Base-by-base conservation (phyloP, 2,329 filamentous ascomycete species). In the Clathrospora elynae region DNA sequence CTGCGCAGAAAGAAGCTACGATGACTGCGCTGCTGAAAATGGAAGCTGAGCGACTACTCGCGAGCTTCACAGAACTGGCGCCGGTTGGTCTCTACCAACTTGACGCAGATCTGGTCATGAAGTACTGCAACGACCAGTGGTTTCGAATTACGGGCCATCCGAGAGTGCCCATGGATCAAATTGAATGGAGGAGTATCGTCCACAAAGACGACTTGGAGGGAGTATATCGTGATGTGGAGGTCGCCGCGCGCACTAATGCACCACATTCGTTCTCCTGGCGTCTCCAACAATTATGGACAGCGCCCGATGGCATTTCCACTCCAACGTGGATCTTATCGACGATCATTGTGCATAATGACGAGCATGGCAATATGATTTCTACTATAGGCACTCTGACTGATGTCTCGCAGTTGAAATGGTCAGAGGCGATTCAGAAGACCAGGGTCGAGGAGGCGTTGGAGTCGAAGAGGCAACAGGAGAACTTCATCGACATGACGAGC, bases 391-490 rank as follows among this genome's bases (percentile, higher is more conserved):
- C 59, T 4, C 49, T 69, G 12, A 59, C 62, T 2, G 63, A 69
- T 25, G 66, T 69, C 13, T 65, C 61, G 23, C 56, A 62, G 5
- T 57, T 68, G 16, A 68, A 68, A 39, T 66, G 65, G 59, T 59
- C 61, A 3, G 51, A 54, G 16, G 30, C 30, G 8, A 42, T 42
- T 8, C 54, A 49, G 24, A 44, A 41, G 19, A 44, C 41, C 19
- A 45, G 35, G 11, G 44, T 47, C 11, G 32, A 41, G 35, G 44
- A 48, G 12, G 56, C 56, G 10, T 23, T 51, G 2, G 53, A 55
- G 16, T 44, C 50, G 2, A 58, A 60, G 36, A 52, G 47, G 20
- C 55, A 57, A 32, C 52, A 55, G 20, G 57, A 63, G 20, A 49
- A 57, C 16, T 61, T 63, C 22, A 60, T 61, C 22, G 56, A 63